phyloP scores from a whole-genome alignment of 108 stramenopile genomes.

The Cyclotella choctawhatcheeana region DNA sequence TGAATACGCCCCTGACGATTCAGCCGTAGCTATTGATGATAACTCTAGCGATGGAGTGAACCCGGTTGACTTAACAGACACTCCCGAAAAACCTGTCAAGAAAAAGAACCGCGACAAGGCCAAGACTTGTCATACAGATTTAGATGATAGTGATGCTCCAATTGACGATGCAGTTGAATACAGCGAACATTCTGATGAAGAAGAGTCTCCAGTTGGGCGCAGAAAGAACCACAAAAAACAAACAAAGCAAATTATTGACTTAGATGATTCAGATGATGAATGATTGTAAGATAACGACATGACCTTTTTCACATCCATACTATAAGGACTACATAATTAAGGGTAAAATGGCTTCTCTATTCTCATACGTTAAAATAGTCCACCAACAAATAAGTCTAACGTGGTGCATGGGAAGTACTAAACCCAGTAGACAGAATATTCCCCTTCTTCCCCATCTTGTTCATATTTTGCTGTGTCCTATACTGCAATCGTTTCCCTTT shows the following conservation, averaged over 20 bases:
- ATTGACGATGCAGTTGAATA: not conserved
- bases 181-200: not conserved
- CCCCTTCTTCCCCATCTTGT: conserved; percentile 89
- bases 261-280: conserved; percentile 30
- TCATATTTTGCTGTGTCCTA: conserved; percentile 67
- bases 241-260: not conserved
- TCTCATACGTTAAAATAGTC: no score
- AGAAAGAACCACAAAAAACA: not conserved
- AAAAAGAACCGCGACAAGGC: no score
- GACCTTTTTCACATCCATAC: no score
- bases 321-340: no score
- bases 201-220: conserved; percentile 8
- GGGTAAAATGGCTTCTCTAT: no score
- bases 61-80: not conserved
- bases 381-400: conserved; percentile 48
- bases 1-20: conserved; percentile 31
- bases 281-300: no score
- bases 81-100: not conserved
- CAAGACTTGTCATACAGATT: no score
- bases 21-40: not conserved
- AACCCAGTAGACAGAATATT: conserved; percentile 85
- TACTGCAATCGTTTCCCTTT: conserved; percentile 57
- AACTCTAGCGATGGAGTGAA: not conserved
- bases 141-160: conserved; percentile 14
- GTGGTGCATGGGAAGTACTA: conserved; percentile 70